Conservation (phyloP, 129 eudicot genomes). For the Chrysanthemum lavandulifolium region DNA sequence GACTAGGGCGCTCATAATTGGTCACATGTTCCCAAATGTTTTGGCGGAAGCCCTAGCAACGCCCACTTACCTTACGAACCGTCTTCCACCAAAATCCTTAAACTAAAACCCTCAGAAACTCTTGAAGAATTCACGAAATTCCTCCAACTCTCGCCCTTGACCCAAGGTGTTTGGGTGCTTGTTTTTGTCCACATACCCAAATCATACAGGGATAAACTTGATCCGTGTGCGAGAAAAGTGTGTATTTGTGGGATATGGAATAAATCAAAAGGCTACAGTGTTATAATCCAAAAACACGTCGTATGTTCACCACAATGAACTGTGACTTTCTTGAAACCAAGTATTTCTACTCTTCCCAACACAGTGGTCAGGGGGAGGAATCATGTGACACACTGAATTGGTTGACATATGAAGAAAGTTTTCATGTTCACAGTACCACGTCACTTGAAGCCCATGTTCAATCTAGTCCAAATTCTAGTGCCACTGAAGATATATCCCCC, state of each 20-base stretch:
- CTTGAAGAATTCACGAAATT: background rate
- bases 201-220: background rate
- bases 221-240: background rate
- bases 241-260: background rate
- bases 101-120: background rate
- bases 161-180: background rate
- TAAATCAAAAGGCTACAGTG: slow-evolving; percentile 3
- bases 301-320: background rate
- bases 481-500: background rate
- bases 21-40: background rate
- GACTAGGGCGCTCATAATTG: slow-evolving; percentile 2
- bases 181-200: background rate
- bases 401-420: background rate
- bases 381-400: background rate
- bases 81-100: slow-evolving; percentile 14
- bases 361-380: slow-evolving; percentile 10
- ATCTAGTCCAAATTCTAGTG: background rate
- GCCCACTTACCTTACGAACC: slow-evolving; percentile 9
- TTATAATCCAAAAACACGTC: background rate
- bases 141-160: background rate
- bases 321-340: slow-evolving; percentile 5
- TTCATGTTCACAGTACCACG: background rate
- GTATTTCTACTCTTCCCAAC: background rate
- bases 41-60: background rate
- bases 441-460: background rate